Evolutionary conservation across 345 rosid species (phyloP).

Genomic region (Eucalyptus viminalis): DNA sequence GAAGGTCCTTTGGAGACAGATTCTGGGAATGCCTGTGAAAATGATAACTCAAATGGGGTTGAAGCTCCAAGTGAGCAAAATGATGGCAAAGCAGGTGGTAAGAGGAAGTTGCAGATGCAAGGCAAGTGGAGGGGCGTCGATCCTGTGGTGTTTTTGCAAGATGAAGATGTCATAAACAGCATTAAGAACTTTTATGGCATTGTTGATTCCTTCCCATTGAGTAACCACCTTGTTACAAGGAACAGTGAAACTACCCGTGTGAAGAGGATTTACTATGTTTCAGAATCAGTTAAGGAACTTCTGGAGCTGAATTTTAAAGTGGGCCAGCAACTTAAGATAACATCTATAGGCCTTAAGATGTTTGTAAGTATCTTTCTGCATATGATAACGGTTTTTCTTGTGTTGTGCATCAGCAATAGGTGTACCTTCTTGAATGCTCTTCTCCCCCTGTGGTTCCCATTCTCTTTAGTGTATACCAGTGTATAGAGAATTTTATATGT

Average conservation of each 20-base stretch:
- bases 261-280: constrained; percentile 88
- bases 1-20: constrained; percentile 8
- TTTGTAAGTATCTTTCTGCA: constrained; percentile 55
- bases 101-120: constrained; percentile 83
- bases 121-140: constrained; percentile 96
- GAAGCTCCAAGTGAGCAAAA: constrained; percentile 12
- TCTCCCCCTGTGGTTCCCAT: neutral
- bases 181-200: constrained; percentile 80
- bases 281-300: constrained; percentile 69
- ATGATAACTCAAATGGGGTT: constrained; percentile 17
- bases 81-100: constrained; percentile 25
- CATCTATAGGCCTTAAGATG: constrained; percentile 92
- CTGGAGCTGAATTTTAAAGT: constrained; percentile 60
- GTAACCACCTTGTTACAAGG: constrained; percentile 73
- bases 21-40: constrained; percentile 7
- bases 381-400: neutral
- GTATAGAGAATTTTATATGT: neutral
- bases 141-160: constrained; percentile 75
- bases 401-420: neutral
- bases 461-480: neutral
- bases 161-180: constrained; percentile 49
- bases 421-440: neutral
- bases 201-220: constrained; percentile 56
- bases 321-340: constrained; percentile 80
- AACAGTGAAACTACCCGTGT: constrained; percentile 68